Base-by-base conservation (phyloP, 1,284 basidiomycete genomes). In the Tremellales sp. region DNA sequence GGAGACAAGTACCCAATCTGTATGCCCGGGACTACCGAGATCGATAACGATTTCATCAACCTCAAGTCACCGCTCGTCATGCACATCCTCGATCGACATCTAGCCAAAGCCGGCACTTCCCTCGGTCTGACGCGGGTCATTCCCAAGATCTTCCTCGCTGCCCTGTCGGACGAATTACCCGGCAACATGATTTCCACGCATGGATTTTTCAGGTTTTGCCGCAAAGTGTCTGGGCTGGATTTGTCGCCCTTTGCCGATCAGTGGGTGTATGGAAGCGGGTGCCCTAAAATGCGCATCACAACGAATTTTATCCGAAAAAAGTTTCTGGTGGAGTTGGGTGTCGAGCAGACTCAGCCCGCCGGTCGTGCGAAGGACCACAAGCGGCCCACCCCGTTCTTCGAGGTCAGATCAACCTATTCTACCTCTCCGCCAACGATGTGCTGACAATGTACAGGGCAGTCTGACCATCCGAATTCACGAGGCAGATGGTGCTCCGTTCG, bases 391-490 rank as follows among this genome's bases (percentile, higher is more conserved):
- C 77, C 82, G 5, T 84, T 88, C 64, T 97, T 97, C 58, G 91
- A 96, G 75, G 87, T 57, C 17, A 49, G 49, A 51, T 4, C 25
- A 31, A 12, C 7, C 8, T 27, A 27, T 8, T n/a, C 26, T 31
- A 25, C 3, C 22, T n/a, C n/a, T n/a, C n/a, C n/a, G n/a, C n/a
- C n/a, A n/a, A n/a, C n/a, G n/a, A n/a, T 15, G 6, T 3, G 40
- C 40, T 56, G 43, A 52, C 49, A 65, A 67, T 46, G 19, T 10
- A n/a, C 31, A 90, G 81, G 94, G 93, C 13, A 90, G 92, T 77
- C 90, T 98, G 86, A 97, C 96, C 15, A 88, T 98, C 46, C 89
- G 96, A 17, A 97, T 98, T 50, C 93, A 98, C 70, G 96, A 99
- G 78, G 93, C 93, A 0, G 96, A 98, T 68, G 96, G 96, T 1